Conservation (phyloP, 257 asterid species). For the Solanum arcanum region DNA sequence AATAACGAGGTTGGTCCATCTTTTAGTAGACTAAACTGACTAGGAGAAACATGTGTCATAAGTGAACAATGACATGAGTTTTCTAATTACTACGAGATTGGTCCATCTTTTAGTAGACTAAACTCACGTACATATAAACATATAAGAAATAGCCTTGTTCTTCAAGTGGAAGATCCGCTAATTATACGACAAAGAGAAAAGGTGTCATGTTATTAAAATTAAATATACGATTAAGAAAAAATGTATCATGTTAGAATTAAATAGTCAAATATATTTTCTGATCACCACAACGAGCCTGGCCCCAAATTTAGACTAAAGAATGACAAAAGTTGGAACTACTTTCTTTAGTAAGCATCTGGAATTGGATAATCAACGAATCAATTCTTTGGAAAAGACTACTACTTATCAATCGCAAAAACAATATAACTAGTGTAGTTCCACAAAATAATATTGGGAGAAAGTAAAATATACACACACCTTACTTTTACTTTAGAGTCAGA, state of each 20-base stretch:
- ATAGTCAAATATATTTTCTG: not conserved
- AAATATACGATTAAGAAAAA: not conserved
- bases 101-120: not conserved
- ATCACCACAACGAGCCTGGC: not conserved
- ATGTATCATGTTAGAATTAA: not conserved
- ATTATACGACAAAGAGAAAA: not conserved
- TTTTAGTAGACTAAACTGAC: too few species aligned
- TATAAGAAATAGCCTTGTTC: not conserved
- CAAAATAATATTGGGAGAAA: not conserved
- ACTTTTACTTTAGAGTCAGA: not conserved
- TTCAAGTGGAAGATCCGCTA: not conserved
- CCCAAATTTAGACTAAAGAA: not conserved
- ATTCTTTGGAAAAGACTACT: not conserved
- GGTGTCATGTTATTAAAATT: not conserved
- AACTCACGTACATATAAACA: not conserved
- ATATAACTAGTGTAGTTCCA: not conserved
- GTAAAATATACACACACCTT: too few species aligned
- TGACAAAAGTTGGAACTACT: not conserved
- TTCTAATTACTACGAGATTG: not conserved
- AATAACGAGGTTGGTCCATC: not conserved
- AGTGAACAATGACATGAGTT: not conserved
- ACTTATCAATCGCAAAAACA: not conserved
- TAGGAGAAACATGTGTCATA: not conserved
- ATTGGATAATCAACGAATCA: not conserved
- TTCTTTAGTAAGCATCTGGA: not conserved